phyloP scores from a whole-genome alignment of 2,329 filamentous ascomycete species.

The Cladophialophora exuberans region DNA sequence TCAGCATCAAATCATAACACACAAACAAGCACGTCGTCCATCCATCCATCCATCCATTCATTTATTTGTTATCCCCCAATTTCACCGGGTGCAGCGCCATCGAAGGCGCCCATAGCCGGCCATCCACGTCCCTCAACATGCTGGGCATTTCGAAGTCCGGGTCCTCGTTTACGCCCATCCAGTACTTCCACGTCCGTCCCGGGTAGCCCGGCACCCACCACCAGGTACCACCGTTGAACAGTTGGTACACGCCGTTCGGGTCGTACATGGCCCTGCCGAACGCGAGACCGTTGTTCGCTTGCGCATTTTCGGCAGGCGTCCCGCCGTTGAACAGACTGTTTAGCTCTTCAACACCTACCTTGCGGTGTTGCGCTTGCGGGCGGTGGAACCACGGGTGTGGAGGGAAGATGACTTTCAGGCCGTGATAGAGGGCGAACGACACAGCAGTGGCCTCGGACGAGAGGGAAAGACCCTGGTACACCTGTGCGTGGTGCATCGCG shows the following conservation, averaged over 20 bases:
- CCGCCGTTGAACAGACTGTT: constrained; percentile 80
- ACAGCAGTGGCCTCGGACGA: constrained; percentile 74
- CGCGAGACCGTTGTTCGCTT: constrained; percentile 65
- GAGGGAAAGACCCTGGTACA: constrained; percentile 67
- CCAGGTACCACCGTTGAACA: constrained; percentile 79
- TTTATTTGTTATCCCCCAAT: too few relatives aligned
- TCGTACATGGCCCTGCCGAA: constrained; percentile 89
- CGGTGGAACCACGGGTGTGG: constrained; percentile 49
- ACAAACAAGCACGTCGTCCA: too few relatives aligned
- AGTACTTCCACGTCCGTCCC: constrained; percentile 77
- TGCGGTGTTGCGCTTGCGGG: constrained; percentile 68
- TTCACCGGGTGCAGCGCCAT: too few relatives aligned
- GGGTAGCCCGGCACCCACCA: constrained; percentile 88
- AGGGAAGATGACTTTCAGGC: constrained; percentile 72
- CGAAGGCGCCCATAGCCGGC: constrained; percentile 91
- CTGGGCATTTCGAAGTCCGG: constrained; percentile 71
- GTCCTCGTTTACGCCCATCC: constrained; percentile 82
- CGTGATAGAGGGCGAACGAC: constrained; percentile 70
- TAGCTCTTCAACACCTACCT: constrained; percentile 79
- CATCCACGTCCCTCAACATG: constrained; percentile 57
- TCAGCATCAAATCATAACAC: too few relatives aligned
- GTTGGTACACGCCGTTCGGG: constrained; percentile 26
- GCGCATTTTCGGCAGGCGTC: constrained; percentile 32
- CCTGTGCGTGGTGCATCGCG: constrained; percentile 15
- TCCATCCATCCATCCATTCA: too few relatives aligned